Percentiles rank a stretch among this genome's conserved stretches.
Evolutionary conservation across 768 basidiomycete species (phyloP).

Genomic region (Multifurca ochricompacta): DNA sequence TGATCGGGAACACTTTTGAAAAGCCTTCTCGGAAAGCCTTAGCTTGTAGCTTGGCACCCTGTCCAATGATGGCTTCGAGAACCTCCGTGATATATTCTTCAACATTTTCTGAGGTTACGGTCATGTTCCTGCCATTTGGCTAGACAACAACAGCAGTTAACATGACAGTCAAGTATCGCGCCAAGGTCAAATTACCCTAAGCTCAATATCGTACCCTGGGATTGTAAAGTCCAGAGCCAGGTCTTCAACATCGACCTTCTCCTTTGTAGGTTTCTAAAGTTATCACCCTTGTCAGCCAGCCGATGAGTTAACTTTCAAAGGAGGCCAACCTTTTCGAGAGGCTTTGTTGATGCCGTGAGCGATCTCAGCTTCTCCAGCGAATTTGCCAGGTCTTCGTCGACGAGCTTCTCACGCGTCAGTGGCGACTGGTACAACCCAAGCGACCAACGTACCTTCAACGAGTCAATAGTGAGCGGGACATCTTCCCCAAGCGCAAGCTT

Average conservation of each 20-base stretch:
- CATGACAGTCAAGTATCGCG: background rate
- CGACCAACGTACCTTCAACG: constrained; percentile 53
- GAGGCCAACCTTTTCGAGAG: constrained; percentile 33
- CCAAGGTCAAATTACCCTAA: constrained; percentile 43
- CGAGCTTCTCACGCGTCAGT: constrained; percentile 40
- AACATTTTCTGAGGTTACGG: constrained; percentile 82
- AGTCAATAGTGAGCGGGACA: constrained; percentile 74
- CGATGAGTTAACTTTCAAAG: background rate
- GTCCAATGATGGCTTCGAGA: constrained; percentile 79
- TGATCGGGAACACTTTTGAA: constrained; percentile 91
- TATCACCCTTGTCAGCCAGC: constrained; percentile 1
- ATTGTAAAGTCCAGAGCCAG: constrained; percentile 93
- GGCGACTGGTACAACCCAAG: background rate
- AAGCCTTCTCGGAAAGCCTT: constrained; percentile 92
- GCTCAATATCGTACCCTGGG: constrained; percentile 91
- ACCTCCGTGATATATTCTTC: constrained; percentile 86
- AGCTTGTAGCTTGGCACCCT: constrained; percentile 70
- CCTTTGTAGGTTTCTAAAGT: constrained; percentile 35
- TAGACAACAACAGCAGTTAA: constrained; percentile 27
- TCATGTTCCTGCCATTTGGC: constrained; percentile 71
- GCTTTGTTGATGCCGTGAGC: constrained; percentile 41
- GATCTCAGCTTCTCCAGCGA: constrained; percentile 75
- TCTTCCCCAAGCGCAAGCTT: constrained; percentile 84
- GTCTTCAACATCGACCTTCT: constrained; percentile 70
- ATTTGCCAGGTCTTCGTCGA: constrained; percentile 79